A percentile compares a stretch with the other conserved stretches of the same genome.
Conservation (phyloP, 148 eudicot species). For the Persicaria maculosa region DNA sequence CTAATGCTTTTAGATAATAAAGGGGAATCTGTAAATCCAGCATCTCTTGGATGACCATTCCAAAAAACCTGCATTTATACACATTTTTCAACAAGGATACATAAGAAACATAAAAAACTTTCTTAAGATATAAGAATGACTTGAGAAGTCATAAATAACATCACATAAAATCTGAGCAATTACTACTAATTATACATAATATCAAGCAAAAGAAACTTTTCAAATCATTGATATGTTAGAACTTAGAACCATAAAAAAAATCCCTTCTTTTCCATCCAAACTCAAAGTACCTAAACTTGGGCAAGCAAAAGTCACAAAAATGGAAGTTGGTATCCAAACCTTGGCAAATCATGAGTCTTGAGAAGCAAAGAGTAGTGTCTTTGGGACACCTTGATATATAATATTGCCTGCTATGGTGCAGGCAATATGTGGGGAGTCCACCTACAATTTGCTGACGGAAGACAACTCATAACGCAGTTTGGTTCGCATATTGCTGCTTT, state of each 20-base stretch:
- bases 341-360: neutral
- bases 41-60: conserved; percentile 31
- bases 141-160: too few relatives aligned
- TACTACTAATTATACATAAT: neutral
- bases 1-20: conserved; percentile 40
- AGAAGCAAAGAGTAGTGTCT: too few relatives aligned
- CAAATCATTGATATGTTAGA: neutral
- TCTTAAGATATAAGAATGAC: too few relatives aligned
- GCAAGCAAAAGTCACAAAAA: neutral
- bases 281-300: neutral
- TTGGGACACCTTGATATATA: too few relatives aligned
- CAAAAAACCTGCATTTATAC: conserved; percentile 34
- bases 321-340: neutral
- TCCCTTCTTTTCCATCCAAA: neutral
- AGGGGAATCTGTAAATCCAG: conserved; percentile 23
- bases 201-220: neutral
- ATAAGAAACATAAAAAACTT: too few relatives aligned
- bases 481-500: neutral
- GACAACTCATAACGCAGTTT: too few relatives aligned
- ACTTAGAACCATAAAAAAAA: neutral
- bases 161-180: neutral
- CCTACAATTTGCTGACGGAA: too few relatives aligned
- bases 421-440: too few relatives aligned
- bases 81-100: too few relatives aligned
- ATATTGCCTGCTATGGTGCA: too few relatives aligned